A percentile compares a stretch with the other conserved stretches of the same genome.
Evolutionary conservation across 2,329 filamentous ascomycete genomes (phyloP).

Genomic region (Trichoderma lentiforme): DNA sequence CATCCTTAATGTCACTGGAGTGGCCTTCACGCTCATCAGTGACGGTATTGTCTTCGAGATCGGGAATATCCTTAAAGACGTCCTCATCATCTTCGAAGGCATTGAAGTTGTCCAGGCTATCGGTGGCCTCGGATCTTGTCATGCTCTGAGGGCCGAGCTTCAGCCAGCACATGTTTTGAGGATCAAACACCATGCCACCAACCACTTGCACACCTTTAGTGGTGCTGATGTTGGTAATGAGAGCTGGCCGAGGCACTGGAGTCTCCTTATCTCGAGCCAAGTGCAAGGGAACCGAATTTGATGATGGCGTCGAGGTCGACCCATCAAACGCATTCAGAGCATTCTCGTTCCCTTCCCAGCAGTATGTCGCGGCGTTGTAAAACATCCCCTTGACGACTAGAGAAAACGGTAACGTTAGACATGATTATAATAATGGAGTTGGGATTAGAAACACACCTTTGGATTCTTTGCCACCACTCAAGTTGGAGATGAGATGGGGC

Average conservation of each 20-base stretch:
- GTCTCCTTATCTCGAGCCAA: conserved; percentile 55
- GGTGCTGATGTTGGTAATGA: conserved; percentile 86
- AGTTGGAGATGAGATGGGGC: conserved; percentile 84
- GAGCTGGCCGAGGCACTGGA: conserved; percentile 63
- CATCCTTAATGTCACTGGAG: conserved; percentile 63
- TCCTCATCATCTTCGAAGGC: conserved; percentile 85
- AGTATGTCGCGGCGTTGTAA: conserved; percentile 82
- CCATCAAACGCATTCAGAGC: conserved; percentile 74
- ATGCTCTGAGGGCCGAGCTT: conserved; percentile 58
- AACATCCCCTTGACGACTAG: conserved; percentile 90
- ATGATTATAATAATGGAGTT: neutral
- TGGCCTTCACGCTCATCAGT: conserved; percentile 51
- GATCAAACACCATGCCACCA: conserved; percentile 98
- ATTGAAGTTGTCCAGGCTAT: conserved; percentile 62
- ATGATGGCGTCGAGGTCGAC: conserved; percentile 53
- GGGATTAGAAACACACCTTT: conserved; percentile 61
- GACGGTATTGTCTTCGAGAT: conserved; percentile 69
- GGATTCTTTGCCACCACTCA: conserved; percentile 68
- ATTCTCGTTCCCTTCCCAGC: conserved; percentile 97
- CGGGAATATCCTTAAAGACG: conserved; percentile 91
- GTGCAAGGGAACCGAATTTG: conserved; percentile 36
- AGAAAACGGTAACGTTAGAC: conserved; percentile 28
- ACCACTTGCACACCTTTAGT: conserved; percentile 89
- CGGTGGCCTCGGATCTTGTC: conserved; percentile 47
- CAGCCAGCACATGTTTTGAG: conserved; percentile 95